These are phyloP conservation scores for Chrysanthemum makinoi DNA, from an alignment of 129 eudicot species.

Conservation along the genomic window DNA sequence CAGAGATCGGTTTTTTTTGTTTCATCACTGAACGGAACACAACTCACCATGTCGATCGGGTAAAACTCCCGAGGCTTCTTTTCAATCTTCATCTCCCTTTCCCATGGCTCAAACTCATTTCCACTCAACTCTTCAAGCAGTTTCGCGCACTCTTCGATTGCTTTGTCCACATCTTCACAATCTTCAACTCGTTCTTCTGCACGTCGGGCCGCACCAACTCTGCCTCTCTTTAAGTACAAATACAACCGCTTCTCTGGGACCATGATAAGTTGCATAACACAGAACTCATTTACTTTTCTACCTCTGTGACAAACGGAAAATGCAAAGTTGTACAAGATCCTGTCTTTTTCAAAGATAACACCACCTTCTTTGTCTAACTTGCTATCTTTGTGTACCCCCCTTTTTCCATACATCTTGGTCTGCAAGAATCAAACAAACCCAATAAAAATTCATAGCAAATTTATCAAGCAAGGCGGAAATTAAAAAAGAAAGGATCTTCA, in stretches of 20 bases:
- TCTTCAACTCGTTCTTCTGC: slow-evolving; percentile 73
- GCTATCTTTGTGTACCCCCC: slow-evolving; percentile 82
- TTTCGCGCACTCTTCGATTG: slow-evolving; percentile 56
- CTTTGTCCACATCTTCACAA: slow-evolving; percentile 44
- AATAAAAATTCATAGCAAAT: background rate
- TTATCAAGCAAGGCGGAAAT: background rate
- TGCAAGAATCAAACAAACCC: slow-evolving; percentile 18
- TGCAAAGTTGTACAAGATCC: slow-evolving; percentile 74
- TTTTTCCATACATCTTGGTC: slow-evolving; percentile 82
- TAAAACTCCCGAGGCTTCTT: slow-evolving; percentile 49
- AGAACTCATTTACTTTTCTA: slow-evolving; percentile 56
- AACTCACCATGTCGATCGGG: slow-evolving; percentile 66
- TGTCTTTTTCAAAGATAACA: slow-evolving; percentile 68
- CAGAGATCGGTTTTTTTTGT: too few species aligned
- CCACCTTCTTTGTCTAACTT: slow-evolving; percentile 78
- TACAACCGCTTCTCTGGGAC: slow-evolving; percentile 56
- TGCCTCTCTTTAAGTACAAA: slow-evolving; percentile 68
- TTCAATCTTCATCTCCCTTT: slow-evolving; percentile 62
- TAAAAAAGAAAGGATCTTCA: background rate
- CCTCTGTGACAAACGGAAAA: slow-evolving; percentile 55
- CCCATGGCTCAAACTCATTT: slow-evolving; percentile 78
- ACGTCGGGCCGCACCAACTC: slow-evolving; percentile 50
- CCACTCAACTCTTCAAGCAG: slow-evolving; percentile 53
- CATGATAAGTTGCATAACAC: slow-evolving; percentile 62
- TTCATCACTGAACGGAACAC: background rate